Conservation (phyloP, 768 basidiomycete genomes). For the Filobasidium floriforme region DNA sequence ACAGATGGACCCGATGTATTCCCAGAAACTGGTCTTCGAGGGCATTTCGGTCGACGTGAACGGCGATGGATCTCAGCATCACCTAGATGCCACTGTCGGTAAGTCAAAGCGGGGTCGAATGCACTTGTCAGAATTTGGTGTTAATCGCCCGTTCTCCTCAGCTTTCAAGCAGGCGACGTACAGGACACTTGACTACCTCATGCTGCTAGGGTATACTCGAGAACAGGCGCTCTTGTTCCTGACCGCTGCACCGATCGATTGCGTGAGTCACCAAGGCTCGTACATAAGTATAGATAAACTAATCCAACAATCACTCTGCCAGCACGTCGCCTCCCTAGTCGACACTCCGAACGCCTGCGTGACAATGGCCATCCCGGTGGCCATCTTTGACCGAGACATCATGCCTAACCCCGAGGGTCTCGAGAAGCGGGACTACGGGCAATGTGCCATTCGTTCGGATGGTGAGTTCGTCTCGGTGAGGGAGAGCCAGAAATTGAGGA, state of each 20-base stretch:
- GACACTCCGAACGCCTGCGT: not conserved
- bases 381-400: slow-evolving; percentile 4
- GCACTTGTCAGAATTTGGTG: slow-evolving; percentile 6
- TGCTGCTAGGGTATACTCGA: slow-evolving; percentile 64
- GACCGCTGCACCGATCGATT: slow-evolving; percentile 61
- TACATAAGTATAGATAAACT: not conserved
- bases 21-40: slow-evolving; percentile 67
- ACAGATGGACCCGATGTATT: slow-evolving; percentile 58
- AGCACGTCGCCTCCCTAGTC: not conserved
- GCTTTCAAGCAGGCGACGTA: slow-evolving; percentile 74
- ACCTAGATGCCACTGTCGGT: not conserved
- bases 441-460: not conserved
- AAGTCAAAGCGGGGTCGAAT: not conserved
- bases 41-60: slow-evolving; percentile 56
- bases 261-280: not conserved
- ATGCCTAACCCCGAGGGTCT: not conserved
- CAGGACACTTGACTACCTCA: slow-evolving; percentile 64
- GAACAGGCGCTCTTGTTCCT: slow-evolving; percentile 70
- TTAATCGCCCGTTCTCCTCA: slow-evolving; percentile 33
- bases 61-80: slow-evolving; percentile 47
- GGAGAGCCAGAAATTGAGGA: too few relatives aligned
- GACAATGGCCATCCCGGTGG: not conserved
- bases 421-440: slow-evolving; percentile 1
- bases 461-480: not conserved
- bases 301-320: not conserved